Evolutionary conservation across 306 rosid genomes (phyloP).

Genomic region (Glycine latifolia): DNA sequence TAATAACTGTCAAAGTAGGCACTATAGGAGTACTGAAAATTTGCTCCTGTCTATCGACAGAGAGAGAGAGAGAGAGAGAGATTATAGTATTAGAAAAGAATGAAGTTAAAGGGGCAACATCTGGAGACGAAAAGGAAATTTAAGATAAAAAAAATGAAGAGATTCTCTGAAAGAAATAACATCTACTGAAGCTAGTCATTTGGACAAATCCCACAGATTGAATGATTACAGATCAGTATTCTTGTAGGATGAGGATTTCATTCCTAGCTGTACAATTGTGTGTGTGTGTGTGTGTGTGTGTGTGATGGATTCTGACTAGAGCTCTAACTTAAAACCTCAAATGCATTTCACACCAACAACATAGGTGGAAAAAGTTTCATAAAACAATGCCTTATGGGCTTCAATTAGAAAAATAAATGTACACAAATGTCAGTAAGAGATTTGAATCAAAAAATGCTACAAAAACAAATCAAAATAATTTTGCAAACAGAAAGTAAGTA

Average conservation of each 20-base stretch:
- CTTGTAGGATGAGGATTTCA: constrained; percentile 1
- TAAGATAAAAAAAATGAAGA: neutral
- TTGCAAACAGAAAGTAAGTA: constrained; percentile 2
- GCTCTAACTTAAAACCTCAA: constrained; percentile 22
- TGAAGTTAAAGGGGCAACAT: constrained; percentile 11
- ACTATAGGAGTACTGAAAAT: neutral
- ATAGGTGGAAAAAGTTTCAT: constrained; percentile 27
- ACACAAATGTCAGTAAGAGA: constrained; percentile 23
- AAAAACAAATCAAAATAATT: constrained; percentile 8
- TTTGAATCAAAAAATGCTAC: constrained; percentile 22
- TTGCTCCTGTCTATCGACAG: neutral
- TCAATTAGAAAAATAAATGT: constrained; percentile 5
- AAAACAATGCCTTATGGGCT: constrained; percentile 24
- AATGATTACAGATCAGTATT: constrained; percentile 12
- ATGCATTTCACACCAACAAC: constrained; percentile 20
- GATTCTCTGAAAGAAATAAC: constrained; percentile 6
- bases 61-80: neutral
- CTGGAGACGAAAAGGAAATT: neutral
- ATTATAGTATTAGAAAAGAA: constrained; percentile 5
- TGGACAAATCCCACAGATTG: constrained; percentile 3
- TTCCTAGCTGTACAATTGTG: constrained; percentile 8
- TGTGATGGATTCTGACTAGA: constrained; percentile 9
- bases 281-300: neutral
- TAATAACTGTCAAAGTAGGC: neutral
- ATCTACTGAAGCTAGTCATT: neutral